Evolutionary conservation across 768 basidiomycete species (phyloP), one percentile per base, ranked within the genome.

Genomic region (Podaxis sp.): DNA sequence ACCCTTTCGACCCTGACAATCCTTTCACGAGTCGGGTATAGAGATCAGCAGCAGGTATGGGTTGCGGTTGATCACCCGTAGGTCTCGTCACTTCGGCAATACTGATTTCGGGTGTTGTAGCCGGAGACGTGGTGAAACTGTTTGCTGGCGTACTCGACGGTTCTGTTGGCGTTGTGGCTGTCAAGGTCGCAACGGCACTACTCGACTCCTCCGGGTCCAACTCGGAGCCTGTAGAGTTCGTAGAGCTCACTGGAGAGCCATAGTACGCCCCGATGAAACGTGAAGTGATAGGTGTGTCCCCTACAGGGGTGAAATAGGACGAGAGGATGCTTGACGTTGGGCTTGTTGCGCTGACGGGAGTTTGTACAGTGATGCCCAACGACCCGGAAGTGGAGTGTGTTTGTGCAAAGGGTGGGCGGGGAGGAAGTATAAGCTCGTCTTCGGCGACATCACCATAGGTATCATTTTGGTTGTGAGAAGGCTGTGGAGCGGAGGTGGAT

Each of bases 241-340:
- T n/a, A 39, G 57, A 28, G 54, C 49, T 12, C 12, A 26, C 11
- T 13, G 52, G 38, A 6, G 61, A 22, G 24, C 6, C 19, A 52
- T 52, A 46, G 38, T 60, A 67, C 3, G 61, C 52, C 11, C 53
- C 60, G 5, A 67, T 49, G 40, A 66, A 65, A 5, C 38, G 36
- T 0, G 68, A 64, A 8, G 68, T 65, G 6, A 60, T 57, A 19
- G 68, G 66, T 11, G 70, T 66, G 33, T 71, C 74, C 19, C 79
- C 75, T 53, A 79, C 71, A 22, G 87, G 86, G 8, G 85, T 85
- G 67, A 81, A 84, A 72, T 86, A 86, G 33, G 76, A 76, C 40
- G 76, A 75, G 38, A 75, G 72, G 44, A 76, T 75, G 53, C 76
- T 79, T 26, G 80, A 80, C 22, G 76, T 73, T 3, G 87, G 80